Evolutionary conservation across 306 rosid species (phyloP), one percentile per base, ranked within the genome.

Genomic region (Malus orientalis): DNA sequence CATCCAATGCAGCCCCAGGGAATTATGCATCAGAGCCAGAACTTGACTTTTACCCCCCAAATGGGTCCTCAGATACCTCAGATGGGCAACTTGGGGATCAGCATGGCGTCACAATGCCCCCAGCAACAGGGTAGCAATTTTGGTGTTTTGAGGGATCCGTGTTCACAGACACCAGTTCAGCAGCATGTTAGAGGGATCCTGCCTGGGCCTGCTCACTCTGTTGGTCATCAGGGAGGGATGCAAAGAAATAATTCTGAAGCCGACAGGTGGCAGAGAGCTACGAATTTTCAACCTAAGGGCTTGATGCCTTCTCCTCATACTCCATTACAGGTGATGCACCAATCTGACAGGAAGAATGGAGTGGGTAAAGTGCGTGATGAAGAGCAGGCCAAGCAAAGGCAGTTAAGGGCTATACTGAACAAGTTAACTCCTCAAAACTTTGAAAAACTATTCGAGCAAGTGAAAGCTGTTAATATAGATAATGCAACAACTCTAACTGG

Each of bases 391-490:
- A 96, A 96, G 82, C 99, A 96, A 82, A 89, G 98, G 83, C 96
- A 86, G 74, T 84, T 96, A 85, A 96, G 93, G 82, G 97, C 84
- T 53, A 89, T 93, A 74, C 72, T 96, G 51, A 96, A 96, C 85
- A 96, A 93, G 85, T 79, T 96, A 25, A 96, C 99, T 59, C 99
- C 99, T 3, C 99, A 96, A 82, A 96, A 96, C 81, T 96, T 93
- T 74, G 98, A 96, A 42, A 91, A 86, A 73, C 93, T 96, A 67
- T 91, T 96, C 83, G 97, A 96, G 82, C 94, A 96, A 87, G 99
- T 96, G 22, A 96, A 89, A 89, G 94, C 80, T 61, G 98, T 96
- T 45, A 91, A 88, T 54, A 89, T 96, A 57, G 98, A 96, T 86
- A 93, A 85, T 80, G 88, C 89, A 8, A 79, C 4, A 70, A 93